A percentile compares a stretch with the other conserved stretches of the same genome.
phyloP scores from a whole-genome alignment of 2,329 filamentous ascomycete genomes.

The Ascochyta clinopodiicola region DNA sequence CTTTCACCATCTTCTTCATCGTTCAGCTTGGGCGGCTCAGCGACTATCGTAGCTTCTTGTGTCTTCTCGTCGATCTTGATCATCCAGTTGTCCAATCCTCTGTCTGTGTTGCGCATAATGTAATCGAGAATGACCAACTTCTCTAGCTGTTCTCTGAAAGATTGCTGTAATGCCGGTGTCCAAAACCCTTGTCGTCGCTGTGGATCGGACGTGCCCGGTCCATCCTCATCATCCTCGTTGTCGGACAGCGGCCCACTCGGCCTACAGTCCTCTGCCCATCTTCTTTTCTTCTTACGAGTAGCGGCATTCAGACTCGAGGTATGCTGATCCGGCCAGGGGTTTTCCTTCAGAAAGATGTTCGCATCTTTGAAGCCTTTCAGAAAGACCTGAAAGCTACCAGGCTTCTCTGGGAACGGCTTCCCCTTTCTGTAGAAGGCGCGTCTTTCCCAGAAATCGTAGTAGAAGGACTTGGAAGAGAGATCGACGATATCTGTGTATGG shows the following conservation, averaged over 20 bases:
- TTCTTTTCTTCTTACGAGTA: constrained; percentile 67
- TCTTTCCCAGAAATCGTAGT: constrained; percentile 97
- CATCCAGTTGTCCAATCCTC: constrained; percentile 99
- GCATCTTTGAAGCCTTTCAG: constrained; percentile 97
- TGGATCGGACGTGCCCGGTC: constrained; percentile 43
- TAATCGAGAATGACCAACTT: constrained; percentile 98
- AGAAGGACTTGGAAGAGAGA: constrained; percentile 94
- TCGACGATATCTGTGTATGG: constrained; percentile 96
- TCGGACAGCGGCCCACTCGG: constrained; percentile 67
- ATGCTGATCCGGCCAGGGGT: constrained; percentile 96
- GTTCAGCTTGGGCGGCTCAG: constrained; percentile 77
- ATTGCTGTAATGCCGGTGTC: constrained; percentile 87
- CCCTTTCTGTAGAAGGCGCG: constrained; percentile 86
- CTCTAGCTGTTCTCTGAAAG: constrained; percentile 92
- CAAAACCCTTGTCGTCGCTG: constrained; percentile 71
- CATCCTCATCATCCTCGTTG: constrained; percentile 64
- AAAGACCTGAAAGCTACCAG: constrained; percentile 97
- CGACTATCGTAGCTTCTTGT: constrained; percentile 82
- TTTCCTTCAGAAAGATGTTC: constrained; percentile 90
- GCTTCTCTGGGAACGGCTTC: constrained; percentile 85
- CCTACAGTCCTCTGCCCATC: constrained; percentile 83
- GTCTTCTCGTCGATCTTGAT: constrained; percentile 90
- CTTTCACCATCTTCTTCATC: constrained; percentile 44
- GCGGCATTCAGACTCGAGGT: constrained; percentile 70
- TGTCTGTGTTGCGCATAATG: constrained; percentile 98